Conservation (phyloP, 768 basidiomycete genomes). For the Lentinula aciculospora region DNA sequence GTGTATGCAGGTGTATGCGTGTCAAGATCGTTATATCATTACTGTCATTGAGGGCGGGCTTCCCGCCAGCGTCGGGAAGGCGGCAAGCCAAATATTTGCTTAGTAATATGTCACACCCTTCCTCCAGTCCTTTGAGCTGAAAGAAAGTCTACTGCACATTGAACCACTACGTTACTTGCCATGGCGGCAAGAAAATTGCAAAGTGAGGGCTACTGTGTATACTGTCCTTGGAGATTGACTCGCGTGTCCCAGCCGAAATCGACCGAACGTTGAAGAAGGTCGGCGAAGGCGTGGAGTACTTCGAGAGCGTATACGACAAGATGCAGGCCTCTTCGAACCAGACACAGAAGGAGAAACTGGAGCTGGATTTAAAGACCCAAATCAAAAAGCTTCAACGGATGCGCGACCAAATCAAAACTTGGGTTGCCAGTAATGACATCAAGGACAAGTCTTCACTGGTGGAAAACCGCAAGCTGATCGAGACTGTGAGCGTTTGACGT, state of each 20-base stretch:
- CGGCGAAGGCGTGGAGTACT: conserved; percentile 89
- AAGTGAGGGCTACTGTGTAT: conserved; percentile 38
- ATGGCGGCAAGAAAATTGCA: conserved; percentile 93
- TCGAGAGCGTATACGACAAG: conserved; percentile 96
- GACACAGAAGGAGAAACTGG: conserved; percentile 98
- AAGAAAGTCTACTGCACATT: neutral
- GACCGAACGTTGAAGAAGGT: conserved; percentile 99
- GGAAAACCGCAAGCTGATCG: conserved; percentile 93
- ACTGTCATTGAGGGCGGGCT: no score
- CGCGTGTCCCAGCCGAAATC: conserved; percentile 76
- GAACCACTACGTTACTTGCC: conserved; percentile 20
- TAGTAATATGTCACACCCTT: neutral
- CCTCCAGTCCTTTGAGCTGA: neutral
- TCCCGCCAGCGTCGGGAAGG: no score
- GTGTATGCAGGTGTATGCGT: no score
- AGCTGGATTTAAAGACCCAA: conserved; percentile 93
- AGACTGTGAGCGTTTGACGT: conserved; percentile 69
- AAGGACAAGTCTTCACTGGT: conserved; percentile 93
- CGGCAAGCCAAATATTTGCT: neutral
- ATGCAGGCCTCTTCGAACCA: conserved; percentile 95
- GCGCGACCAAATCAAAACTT: conserved; percentile 88
- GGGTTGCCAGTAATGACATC: conserved; percentile 97
- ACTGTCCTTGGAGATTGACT: neutral
- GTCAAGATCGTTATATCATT: no score
- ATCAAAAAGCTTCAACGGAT: conserved; percentile 91